A percentile compares a stretch with the other conserved stretches of the same genome.
These are phyloP conservation scores for Suhomyces yuchorum DNA, from an alignment of 1,139 yeast genomes.

Conservation along the genomic window DNA sequence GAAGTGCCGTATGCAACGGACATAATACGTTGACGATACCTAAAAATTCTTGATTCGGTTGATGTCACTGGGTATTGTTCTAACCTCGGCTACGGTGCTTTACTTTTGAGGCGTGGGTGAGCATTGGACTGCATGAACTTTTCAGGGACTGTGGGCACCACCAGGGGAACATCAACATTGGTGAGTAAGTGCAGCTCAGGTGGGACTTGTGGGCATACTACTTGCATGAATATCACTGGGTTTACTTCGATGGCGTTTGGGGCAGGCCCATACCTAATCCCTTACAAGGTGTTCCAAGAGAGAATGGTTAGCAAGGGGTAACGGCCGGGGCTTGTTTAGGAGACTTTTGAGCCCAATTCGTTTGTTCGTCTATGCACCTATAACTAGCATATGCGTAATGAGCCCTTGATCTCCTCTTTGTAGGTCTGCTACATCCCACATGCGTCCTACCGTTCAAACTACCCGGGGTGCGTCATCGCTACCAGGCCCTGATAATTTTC, in stretches of 20 bases:
- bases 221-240: not conserved
- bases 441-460: not conserved
- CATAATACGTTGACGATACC: conserved; percentile 2
- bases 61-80: not conserved
- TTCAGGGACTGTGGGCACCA: not conserved
- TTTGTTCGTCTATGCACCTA: not conserved
- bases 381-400: not conserved
- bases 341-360: not conserved
- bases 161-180: not conserved
- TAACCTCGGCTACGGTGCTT: conserved; percentile 7
- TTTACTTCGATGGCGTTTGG: not conserved
- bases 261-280: not conserved
- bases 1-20: conserved; percentile 1
- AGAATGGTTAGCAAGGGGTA: conserved; percentile 2
- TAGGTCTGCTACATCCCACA: not conserved
- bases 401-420: not conserved
- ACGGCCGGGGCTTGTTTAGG: not conserved
- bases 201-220: not conserved
- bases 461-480: not conserved
- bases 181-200: not conserved
- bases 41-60: not conserved
- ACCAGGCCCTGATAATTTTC: not conserved
- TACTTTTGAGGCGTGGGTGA: conserved; percentile 1
- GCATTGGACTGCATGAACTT: not conserved
- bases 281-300: not conserved